Evolutionary conservation across 768 basidiomycete species (phyloP).

Genomic region (Panaeolus cyanescens): DNA sequence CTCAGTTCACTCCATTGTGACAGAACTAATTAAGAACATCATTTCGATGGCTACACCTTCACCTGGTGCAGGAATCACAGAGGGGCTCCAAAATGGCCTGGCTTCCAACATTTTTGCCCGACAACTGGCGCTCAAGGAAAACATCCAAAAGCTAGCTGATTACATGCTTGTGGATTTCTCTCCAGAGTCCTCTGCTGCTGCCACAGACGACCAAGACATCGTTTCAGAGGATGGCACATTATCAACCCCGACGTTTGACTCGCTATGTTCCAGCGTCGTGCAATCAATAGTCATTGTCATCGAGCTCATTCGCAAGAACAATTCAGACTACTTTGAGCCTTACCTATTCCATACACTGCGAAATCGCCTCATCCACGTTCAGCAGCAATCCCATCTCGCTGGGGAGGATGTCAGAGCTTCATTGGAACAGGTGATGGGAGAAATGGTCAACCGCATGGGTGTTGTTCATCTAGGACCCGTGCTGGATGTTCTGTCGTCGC

Average conservation of each 20-base stretch:
- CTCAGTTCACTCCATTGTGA: slow-evolving; percentile 82
- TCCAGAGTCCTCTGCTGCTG: slow-evolving; percentile 20
- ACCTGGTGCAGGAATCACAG: slow-evolving; percentile 71
- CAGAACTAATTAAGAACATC: slow-evolving; percentile 92
- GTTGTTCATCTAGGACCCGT: slow-evolving; percentile 90
- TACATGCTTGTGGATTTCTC: slow-evolving; percentile 77
- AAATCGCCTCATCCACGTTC: slow-evolving; percentile 85
- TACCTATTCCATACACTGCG: slow-evolving; percentile 94
- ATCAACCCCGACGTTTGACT: slow-evolving; percentile 43
- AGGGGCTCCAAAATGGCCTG: slow-evolving; percentile 67
- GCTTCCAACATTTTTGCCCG: slow-evolving; percentile 88
- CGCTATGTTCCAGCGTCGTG: slow-evolving; percentile 76
- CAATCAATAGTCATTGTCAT: slow-evolving; percentile 88
- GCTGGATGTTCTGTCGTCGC: slow-evolving; percentile 70
- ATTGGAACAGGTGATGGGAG: slow-evolving; percentile 71
- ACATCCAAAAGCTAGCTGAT: slow-evolving; percentile 66
- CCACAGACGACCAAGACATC: slow-evolving; percentile 19
- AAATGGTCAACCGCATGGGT: slow-evolving; percentile 83
- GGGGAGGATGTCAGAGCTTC: slow-evolving; percentile 64
- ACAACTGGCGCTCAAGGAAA: slow-evolving; percentile 77
- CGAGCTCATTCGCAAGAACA: slow-evolving; percentile 95
- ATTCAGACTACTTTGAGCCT: slow-evolving; percentile 98
- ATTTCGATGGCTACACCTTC: slow-evolving; percentile 93
- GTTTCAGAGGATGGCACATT: slow-evolving; percentile 18
- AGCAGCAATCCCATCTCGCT: slow-evolving; percentile 61